These are phyloP conservation scores for Carallia brachiata DNA, from an alignment of 345 rosid species.

Conservation along the genomic window DNA sequence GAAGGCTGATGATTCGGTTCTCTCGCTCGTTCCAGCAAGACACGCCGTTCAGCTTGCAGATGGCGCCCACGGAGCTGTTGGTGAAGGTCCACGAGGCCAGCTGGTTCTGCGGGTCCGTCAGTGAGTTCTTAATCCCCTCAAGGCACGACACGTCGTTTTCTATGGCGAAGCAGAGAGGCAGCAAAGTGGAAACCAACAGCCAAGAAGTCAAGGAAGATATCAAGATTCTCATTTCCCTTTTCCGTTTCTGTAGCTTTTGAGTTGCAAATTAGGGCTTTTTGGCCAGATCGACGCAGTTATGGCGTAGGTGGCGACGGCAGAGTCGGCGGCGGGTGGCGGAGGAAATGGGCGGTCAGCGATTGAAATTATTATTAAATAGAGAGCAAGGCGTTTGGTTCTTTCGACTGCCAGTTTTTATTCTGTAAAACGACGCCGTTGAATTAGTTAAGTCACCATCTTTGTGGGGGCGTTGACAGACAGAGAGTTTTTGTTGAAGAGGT, in stretches of 20 bases:
- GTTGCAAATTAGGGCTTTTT: background rate
- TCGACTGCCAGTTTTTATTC: background rate
- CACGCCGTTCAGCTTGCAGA: conserved; percentile 76
- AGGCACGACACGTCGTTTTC: conserved; percentile 80
- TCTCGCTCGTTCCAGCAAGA: conserved; percentile 86
- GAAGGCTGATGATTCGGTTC: conserved; percentile 53
- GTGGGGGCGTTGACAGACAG: too few species aligned
- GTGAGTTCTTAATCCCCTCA: conserved; percentile 44
- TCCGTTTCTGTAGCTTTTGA: background rate
- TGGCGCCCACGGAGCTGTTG: conserved; percentile 45
- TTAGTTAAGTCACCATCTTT: too few species aligned
- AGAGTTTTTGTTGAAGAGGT: too few species aligned
- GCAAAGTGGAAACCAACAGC: background rate
- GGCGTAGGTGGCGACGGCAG: background rate
- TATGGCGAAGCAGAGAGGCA: conserved; percentile 15
- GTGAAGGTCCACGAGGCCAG: conserved; percentile 62
- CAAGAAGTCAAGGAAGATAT: conserved; percentile 17
- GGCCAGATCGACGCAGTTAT: background rate
- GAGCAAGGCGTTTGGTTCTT: background rate
- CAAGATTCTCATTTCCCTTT: conserved; percentile 27
- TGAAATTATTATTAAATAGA: background rate
- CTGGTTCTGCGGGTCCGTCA: conserved; percentile 45
- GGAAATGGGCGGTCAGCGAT: conserved; percentile 41
- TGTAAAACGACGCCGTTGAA: background rate
- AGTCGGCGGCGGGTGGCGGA: conserved; percentile 11